phyloP scores from a whole-genome alignment of 2,329 filamentous ascomycete genomes.

The Botryotinia calthae region DNA sequence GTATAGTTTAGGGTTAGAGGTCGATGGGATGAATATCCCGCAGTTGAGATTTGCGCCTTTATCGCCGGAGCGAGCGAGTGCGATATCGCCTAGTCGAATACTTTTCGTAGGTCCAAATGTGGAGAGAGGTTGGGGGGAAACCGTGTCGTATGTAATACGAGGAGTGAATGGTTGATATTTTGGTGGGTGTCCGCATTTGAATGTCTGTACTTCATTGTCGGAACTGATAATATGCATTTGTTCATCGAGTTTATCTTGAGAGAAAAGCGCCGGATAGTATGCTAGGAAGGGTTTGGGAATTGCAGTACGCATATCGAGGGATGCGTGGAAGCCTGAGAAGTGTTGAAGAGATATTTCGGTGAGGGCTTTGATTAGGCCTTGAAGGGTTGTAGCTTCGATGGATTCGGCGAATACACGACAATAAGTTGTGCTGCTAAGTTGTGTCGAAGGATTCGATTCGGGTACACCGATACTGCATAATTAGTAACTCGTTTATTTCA shows the following conservation, averaged over 20 bases:
- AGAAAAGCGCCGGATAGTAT: background rate
- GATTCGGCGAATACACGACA: background rate
- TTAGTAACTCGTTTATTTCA: background rate
- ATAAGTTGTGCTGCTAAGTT: background rate
- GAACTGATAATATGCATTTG: background rate
- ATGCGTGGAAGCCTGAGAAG: background rate
- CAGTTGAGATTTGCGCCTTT: background rate
- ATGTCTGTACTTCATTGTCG: background rate
- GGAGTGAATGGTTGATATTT: background rate
- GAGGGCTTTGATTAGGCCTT: background rate
- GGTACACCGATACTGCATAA: background rate
- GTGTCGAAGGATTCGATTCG: background rate
- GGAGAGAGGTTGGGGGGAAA: background rate
- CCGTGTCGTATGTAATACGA: background rate
- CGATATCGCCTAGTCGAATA: background rate
- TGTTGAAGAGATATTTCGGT: background rate
- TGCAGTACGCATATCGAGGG: background rate
- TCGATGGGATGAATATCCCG: background rate
- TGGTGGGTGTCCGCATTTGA: background rate
- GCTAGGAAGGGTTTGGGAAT: background rate
- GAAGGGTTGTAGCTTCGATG: background rate
- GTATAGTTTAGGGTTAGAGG: background rate
- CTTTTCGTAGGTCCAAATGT: background rate
- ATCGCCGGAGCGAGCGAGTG: background rate
- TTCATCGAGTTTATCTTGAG: background rate